Evolutionary conservation across 176 grass and related monocot genomes (phyloP).

Genomic region (Dactylis glomerata): DNA sequence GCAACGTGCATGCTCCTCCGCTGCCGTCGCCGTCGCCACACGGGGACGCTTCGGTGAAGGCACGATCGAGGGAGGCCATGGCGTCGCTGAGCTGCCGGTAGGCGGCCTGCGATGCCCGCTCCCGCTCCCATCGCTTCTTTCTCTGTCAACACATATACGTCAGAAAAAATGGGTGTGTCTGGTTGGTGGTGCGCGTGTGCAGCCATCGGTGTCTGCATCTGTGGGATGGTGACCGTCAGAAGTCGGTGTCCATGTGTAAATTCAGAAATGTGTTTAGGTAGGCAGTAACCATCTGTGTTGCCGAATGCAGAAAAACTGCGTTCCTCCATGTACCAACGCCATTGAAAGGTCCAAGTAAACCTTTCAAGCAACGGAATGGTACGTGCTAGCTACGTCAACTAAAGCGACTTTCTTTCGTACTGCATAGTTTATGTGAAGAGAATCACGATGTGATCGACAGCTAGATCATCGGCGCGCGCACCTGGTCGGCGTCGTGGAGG

Average conservation of each 20-base stretch:
- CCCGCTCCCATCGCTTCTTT: conserved; percentile 49
- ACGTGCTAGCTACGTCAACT: background rate
- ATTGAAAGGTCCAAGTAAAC: background rate
- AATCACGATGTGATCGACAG: background rate
- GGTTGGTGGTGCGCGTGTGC: background rate
- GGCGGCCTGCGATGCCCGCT: conserved; percentile 40
- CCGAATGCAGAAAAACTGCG: background rate
- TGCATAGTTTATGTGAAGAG: background rate
- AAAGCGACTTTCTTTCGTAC: background rate
- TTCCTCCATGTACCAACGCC: background rate
- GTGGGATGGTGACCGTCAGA: background rate
- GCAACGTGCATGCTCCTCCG: background rate
- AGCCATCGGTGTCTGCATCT: background rate
- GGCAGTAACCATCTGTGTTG: background rate
- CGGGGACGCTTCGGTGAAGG: conserved; percentile 3
- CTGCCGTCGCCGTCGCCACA: background rate
- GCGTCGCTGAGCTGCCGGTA: conserved; percentile 66
- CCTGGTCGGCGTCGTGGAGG: conserved; percentile 56
- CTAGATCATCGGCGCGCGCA: background rate
- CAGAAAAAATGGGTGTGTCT: background rate
- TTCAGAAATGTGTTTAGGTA: background rate
- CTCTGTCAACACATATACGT: conserved; percentile 32
- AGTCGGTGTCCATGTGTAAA: background rate
- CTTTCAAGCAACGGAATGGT: background rate
- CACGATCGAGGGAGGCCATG: conserved; percentile 49